Conservation (phyloP, 2,329 filamentous ascomycete genomes). For the Dactylellina leptospora region DNA sequence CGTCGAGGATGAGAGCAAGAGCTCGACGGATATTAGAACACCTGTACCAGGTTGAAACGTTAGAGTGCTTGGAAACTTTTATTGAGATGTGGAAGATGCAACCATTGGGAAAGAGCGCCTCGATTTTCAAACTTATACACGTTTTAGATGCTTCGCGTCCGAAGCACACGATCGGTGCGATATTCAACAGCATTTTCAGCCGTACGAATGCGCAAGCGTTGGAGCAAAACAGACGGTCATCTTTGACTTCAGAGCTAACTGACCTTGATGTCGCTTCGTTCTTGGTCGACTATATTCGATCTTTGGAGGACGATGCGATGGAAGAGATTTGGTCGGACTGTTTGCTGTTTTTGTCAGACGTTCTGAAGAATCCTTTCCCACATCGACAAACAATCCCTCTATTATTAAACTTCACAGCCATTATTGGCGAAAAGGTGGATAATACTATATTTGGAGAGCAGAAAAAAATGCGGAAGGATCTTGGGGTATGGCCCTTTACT, state of each 20-base stretch:
- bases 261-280: conserved; percentile 88
- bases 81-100: conserved; percentile 77
- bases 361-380: conserved; percentile 91
- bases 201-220: conserved; percentile 84
- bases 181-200: conserved; percentile 96
- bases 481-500: conserved; percentile 54
- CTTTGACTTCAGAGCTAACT: conserved; percentile 82
- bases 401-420: conserved; percentile 85
- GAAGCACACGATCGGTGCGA: conserved; percentile 87
- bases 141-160: conserved; percentile 90
- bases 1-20: conserved; percentile 86
- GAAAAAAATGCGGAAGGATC: conserved; percentile 57
- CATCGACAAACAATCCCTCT: conserved; percentile 89
- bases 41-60: conserved; percentile 86
- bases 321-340: conserved; percentile 98
- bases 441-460: conserved; percentile 68
- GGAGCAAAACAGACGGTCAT: conserved; percentile 82
- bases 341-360: conserved; percentile 85
- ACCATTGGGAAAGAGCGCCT: conserved; percentile 65
- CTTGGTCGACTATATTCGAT: conserved; percentile 85
- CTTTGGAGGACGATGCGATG: conserved; percentile 94
- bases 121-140: conserved; percentile 85
- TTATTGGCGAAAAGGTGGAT: conserved; percentile 92
- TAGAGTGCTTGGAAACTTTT: conserved; percentile 92
- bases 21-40: conserved; percentile 89